Base-by-base conservation (phyloP, 2,329 filamentous ascomycete species). In the Curvularia sp. region DNA sequence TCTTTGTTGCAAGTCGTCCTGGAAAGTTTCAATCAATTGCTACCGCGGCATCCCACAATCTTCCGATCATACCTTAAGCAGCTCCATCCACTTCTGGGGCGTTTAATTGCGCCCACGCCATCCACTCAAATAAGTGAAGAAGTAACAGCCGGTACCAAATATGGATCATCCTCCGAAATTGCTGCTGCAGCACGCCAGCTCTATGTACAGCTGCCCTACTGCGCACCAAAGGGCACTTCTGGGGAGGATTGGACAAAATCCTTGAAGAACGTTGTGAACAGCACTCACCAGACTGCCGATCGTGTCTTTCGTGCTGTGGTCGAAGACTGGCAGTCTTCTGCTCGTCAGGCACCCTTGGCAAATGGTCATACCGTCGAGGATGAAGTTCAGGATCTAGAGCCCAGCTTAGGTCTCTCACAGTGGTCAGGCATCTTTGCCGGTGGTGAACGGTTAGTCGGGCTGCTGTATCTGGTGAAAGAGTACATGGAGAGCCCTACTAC, bases 391-490 rank as follows among this genome's bases (percentile, higher is more conserved):
- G 78, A 80, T 59, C 66, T 72, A 7, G 77, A 77, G 7, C 55
- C 74, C 59, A 66, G 74, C 8, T 70, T 83, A 39, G 81, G 80
- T 25, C 78, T 96, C n/a, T 84, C 87, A 1, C 65, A 78, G 0
- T 97, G 93, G 93, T 81, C 79, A 12, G 92, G 93, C 9, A 79
- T 97, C n/a, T 83, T 85, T 61, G 85, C 88, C 21, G 94, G 94
- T 6, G 80, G 86, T 15, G 86, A 92, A 71, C 85, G 92, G 53
- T 77, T 96, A 2, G 74, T 85, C 13, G 85, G 86, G 6, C 80
- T 96, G 3, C 77, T 97, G 23, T 80, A 82, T 32, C 81, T 91
- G 43, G 77, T 97, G 28, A 82, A 84, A 25, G 82, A 85, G 28
- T 88, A 89, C 64, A 75, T 96, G 46, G 80, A 80, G 19, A 86